A percentile compares a stretch with the other conserved stretches of the same genome.
Conservation (phyloP, 2,329 filamentous ascomycete species). For the Zalaria sp. region DNA sequence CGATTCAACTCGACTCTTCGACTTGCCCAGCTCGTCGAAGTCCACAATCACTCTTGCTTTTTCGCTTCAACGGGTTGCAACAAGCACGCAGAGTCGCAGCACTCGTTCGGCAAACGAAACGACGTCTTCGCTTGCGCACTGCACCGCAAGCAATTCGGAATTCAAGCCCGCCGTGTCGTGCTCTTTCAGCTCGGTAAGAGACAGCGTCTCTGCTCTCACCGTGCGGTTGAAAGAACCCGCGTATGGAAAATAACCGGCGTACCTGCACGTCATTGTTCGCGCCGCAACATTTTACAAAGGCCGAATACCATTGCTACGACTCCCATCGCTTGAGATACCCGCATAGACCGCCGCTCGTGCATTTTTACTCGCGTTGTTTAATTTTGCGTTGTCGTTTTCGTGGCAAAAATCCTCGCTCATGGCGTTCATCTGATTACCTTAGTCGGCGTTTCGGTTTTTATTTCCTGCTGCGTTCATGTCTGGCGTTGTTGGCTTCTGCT, state of each 20-base stretch:
- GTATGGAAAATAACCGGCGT: neutral
- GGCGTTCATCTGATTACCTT: no score
- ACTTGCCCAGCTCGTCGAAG: neutral
- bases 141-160: no score
- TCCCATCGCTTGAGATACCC: constrained; percentile 4
- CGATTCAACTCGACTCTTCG: neutral
- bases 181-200: neutral
- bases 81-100: no score
- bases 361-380: no score
- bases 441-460: no score
- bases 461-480: no score
- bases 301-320: neutral
- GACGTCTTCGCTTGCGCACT: neutral
- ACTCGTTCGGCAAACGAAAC: neutral
- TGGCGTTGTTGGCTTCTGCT: no score
- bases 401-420: no score
- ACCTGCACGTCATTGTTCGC: neutral
- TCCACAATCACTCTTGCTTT: neutral
- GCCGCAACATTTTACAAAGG: neutral
- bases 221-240: no score
- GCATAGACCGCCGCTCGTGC: neutral
- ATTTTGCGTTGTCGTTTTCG: no score
- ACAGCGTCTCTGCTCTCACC: no score
- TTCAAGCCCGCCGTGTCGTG: neutral
- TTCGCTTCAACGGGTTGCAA: no score